Evolutionary conservation across 257 asterid genomes (phyloP).

Genomic region (Primulina tabacum): DNA sequence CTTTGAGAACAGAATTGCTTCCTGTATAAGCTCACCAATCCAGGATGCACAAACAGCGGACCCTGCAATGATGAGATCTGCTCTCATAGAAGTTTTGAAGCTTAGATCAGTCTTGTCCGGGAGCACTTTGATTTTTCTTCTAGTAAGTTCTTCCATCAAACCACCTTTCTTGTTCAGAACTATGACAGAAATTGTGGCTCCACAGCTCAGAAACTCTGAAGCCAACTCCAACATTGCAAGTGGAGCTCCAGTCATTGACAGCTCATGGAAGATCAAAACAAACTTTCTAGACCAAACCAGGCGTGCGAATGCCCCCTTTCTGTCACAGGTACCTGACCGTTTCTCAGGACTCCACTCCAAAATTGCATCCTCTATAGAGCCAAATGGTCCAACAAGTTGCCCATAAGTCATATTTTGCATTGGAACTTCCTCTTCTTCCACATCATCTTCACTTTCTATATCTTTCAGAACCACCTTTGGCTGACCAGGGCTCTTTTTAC

Average conservation of each 20-base stretch:
- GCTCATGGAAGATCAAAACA: conserved; percentile 87
- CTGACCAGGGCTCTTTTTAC: conserved; percentile 49
- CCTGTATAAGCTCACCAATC: conserved; percentile 60
- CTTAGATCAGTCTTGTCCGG: conserved; percentile 74
- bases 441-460: conserved; percentile 42
- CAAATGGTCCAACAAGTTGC: conserved; percentile 86
- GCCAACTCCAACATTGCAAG: conserved; percentile 99
- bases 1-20: conserved; percentile 13
- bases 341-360: conserved; percentile 91
- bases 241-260: conserved; percentile 98
- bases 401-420: conserved; percentile 71
- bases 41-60: conserved; percentile 93
- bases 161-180: conserved; percentile 86
- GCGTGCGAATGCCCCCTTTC: conserved; percentile 93
- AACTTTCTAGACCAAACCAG: conserved; percentile 97
- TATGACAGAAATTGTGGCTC: conserved; percentile 80
- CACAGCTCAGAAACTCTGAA: conserved; percentile 93
- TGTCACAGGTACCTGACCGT: conserved; percentile 87
- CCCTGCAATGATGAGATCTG: conserved; percentile 93
- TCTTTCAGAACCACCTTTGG: conserved; percentile 38
- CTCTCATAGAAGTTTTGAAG: conserved; percentile 91
- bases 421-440: conserved; percentile 71
- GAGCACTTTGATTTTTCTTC: conserved; percentile 89
- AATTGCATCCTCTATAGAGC: conserved; percentile 71
- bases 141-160: conserved; percentile 71